Evolutionary conservation across 2,329 filamentous ascomycete species (phyloP).

Genomic region (Aspergillus eucalypticola): DNA sequence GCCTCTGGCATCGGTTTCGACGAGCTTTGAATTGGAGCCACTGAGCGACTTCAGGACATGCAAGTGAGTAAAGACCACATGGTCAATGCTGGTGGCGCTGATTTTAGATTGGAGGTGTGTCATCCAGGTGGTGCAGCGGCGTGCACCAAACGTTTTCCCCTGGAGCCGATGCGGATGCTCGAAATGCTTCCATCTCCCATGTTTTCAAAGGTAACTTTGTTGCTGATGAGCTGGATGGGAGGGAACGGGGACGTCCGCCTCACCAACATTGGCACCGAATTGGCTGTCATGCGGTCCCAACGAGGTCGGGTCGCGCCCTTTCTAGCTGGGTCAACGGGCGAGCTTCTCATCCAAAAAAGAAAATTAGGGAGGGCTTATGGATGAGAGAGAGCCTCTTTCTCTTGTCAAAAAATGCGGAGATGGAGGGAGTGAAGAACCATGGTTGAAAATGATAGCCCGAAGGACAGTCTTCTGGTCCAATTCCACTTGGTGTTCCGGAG

Average conservation of each 20-base stretch:
- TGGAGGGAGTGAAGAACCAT: not conserved
- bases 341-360: not conserved
- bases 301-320: not conserved
- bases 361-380: not conserved
- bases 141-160: too few relatives aligned
- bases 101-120: too few relatives aligned
- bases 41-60: not conserved
- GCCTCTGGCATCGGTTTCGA: not conserved
- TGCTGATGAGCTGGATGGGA: not conserved
- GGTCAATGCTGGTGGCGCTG: not conserved
- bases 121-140: too few relatives aligned
- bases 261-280: not conserved
- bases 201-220: too few relatives aligned
- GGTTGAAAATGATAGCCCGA: not conserved
- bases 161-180: too few relatives aligned
- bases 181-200: too few relatives aligned
- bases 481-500: conserved; percentile 2
- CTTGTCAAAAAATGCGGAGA: not conserved
- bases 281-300: not conserved
- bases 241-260: not conserved
- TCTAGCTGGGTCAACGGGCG: not conserved
- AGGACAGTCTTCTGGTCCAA: not conserved
- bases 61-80: not conserved
- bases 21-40: not conserved
- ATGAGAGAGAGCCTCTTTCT: not conserved